Base-by-base conservation (phyloP, 2,329 filamentous ascomycete species). In the Calonectria henricotiae region DNA sequence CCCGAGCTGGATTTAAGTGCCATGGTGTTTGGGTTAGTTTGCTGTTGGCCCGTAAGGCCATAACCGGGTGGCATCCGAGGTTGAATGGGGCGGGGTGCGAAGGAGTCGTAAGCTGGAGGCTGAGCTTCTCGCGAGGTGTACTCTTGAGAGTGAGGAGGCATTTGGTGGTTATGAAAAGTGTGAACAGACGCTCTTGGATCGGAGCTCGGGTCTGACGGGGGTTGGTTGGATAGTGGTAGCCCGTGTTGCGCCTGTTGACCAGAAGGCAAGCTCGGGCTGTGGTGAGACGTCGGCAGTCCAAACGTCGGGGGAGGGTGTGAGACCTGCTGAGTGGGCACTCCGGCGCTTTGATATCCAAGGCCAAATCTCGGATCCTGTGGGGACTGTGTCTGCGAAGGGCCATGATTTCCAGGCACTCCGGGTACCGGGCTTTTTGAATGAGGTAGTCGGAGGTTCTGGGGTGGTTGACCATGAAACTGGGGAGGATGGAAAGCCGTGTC, bases 401-500 rank as follows among this genome's bases (percentile, higher is more conserved):
- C 67, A 70, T 58, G 65, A 60, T 62, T 35, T 49, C 44, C 67
- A 68, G 70, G 74, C n/a, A 51, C 58, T 60, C 72, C 76, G 15
- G 73, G 71, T 49, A 77, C 66, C 41, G 80, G 65, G 47, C 71
- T 72, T 23, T 75, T 71, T 4, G 78, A 76, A 39, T 79, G 73
- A 60, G 79, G 80, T 6, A 79, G 69, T 60, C 75, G 77, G 27
- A 74, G 64, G 37, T 70, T 62, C 55, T 82, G 77, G 17, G 76
- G 79, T 47, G 75, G 73, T 51, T 75, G 77, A 70, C 76, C 74
- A 68, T 76, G 72, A 7, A 55, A 62, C 9, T 62, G 67, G n/a
- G 46, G n/a, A 54, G 76, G 67, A 68, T 79, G 78, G 66, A 80
- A 58, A 75, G 72, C 44, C 70, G 75, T 32, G 47, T 70, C 71